Percentiles rank a stretch among this genome's conserved stretches.
Evolutionary conservation across 768 basidiomycete species (phyloP).

Genomic region (Gloeophyllum trabeum): DNA sequence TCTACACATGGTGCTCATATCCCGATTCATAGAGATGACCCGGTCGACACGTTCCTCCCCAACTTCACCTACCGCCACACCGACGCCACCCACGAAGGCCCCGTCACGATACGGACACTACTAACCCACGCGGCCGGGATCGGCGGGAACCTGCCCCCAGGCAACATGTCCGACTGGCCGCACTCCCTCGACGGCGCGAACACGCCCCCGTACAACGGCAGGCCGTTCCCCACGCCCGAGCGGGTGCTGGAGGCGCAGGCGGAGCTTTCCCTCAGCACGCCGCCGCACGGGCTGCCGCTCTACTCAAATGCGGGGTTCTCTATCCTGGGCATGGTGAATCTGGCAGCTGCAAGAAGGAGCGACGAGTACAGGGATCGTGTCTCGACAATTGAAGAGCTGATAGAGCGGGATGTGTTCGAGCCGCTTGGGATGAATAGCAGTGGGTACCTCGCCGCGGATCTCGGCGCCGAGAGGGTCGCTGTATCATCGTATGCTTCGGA

Average conservation of each 20-base stretch:
- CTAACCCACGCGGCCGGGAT: conserved; percentile 21
- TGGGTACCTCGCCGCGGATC: conserved; percentile 28
- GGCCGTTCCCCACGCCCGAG: conserved; percentile 19
- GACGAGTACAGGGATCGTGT: conserved; percentile 13
- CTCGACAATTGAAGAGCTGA: conserved; percentile 33
- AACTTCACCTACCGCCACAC: conserved; percentile 19
- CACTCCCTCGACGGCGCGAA: conserved; percentile 14
- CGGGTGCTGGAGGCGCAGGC: conserved; percentile 24
- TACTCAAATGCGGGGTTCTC: conserved; percentile 29
- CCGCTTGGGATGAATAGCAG: conserved; percentile 33
- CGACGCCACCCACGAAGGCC: conserved; percentile 8
- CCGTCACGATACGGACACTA: conserved; percentile 18
- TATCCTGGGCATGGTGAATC: conserved; percentile 23
- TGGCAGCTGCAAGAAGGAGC: conserved; percentile 16
- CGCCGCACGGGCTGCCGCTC: conserved; percentile 30
- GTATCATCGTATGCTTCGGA: conserved; percentile 23
- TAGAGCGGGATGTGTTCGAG: conserved; percentile 37
- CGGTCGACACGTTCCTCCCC: conserved; percentile 31
- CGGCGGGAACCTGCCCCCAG: conserved; percentile 25
- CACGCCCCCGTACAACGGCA: conserved; percentile 18
- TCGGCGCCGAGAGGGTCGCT: conserved; percentile 24
- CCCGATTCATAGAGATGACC: conserved; percentile 31
- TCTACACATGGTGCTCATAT: neutral
- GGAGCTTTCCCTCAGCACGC: conserved; percentile 25
- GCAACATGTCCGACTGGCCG: conserved; percentile 29